Base-by-base conservation (phyloP, 2,329 filamentous ascomycete genomes). In the Exserohilum turcica region DNA sequence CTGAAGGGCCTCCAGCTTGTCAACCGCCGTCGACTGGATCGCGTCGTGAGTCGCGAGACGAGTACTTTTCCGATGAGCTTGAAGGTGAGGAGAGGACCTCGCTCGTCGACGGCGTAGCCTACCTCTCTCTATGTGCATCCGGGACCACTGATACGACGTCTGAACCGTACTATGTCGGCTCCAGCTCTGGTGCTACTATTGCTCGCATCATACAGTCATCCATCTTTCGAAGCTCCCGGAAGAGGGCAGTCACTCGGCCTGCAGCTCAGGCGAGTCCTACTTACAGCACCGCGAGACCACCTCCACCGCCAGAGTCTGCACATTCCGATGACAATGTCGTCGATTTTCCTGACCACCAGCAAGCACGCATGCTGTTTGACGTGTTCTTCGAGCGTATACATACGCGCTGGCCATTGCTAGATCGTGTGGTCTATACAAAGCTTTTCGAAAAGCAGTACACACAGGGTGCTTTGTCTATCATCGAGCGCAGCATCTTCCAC, bases 141-240 rank as follows among this genome's bases (percentile, higher is more conserved):
- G 65, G 65, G 10, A 64, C 63, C 1, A 67, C 64, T 29, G 63
- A 67, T 35, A 55, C 59, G 15, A 54, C 53, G 2, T 56, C 54
- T 32, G 64, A 66, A 37, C 66, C 64, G 6, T 67, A 61, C 47
- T 68, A 68, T 42, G 61, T 68, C 24, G 66, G 66, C 5, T 66
- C 64, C 9, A 67, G 64, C 46, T 67, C 66, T 31, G 66, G 66
- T 8, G 66, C 66, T 43, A 63, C 61, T 8, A 68, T 68, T 51
- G 66, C 66, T 50, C 60, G 63, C 27, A 56, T 66, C 31, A 66
- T 68, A 12, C 64, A 67, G 18, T 66, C 66, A 12, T 60, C 60
- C 2, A 66, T 68, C 10, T 68, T 64, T 29, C 59, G 60, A 28
- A 52, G 49, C 10, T 42, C 54, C 15, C 35, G 49, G 6, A 40